Percentiles rank a stretch among this genome's conserved stretches.
Evolutionary conservation across 345 rosid species (phyloP).

Genomic region (Populus alba): DNA sequence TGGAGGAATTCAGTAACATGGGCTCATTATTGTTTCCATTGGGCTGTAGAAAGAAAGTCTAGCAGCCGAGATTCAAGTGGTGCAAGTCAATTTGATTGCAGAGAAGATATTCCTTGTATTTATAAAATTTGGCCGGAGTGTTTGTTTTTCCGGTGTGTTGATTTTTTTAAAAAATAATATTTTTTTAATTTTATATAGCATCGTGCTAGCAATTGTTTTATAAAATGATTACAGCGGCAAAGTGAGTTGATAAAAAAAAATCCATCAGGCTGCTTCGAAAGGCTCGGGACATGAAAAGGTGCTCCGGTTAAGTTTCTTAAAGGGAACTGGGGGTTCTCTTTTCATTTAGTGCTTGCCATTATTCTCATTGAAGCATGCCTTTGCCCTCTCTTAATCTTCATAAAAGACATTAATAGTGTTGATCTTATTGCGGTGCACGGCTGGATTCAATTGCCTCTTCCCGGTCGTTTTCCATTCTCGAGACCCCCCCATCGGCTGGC

Average conservation of each 20-base stretch:
- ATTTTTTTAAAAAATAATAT: no score
- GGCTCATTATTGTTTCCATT: no score
- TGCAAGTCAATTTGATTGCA: no score
- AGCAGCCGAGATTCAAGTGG: no score
- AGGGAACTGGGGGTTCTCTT: neutral
- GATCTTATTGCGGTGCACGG: neutral
- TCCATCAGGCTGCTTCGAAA: neutral
- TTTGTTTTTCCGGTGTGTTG: no score
- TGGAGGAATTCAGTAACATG: no score
- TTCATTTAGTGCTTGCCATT: neutral
- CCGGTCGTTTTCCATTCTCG: neutral
- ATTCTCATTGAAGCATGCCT: neutral
- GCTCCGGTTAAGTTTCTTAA: neutral
- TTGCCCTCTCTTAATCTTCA: neutral
- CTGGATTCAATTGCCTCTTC: neutral
- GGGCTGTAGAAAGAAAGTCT: no score
- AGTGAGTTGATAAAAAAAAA: neutral
- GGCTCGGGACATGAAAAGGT: neutral
- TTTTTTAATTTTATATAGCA: no score
- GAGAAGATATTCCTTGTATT: no score
- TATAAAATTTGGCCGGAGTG: no score
- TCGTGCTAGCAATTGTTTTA: no score
- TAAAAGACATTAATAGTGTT: neutral
- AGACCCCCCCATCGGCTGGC: no score
- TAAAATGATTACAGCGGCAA: neutral